Base-by-base conservation (phyloP, 2,329 filamentous ascomycete species). In the Scedosporium aurantiacum region DNA sequence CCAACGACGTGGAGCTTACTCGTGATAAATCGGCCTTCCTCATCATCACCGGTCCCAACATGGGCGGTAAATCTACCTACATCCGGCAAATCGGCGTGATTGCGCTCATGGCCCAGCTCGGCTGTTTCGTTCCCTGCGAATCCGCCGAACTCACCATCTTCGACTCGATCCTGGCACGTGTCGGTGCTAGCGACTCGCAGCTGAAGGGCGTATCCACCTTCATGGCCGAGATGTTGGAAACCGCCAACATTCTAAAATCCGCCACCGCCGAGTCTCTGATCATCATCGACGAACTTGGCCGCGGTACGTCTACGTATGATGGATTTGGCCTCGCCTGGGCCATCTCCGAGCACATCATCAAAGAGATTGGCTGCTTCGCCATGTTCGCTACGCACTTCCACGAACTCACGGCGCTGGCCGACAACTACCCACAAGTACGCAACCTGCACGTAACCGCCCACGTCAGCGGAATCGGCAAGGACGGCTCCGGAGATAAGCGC, bases 191-290 rank as follows among this genome's bases (percentile, higher is more conserved):
- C 67, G 95, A 99, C 75, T 96, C 90, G 5, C 94, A 97, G 73
- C 87, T 99, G 65, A 97, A 97, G 75, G 94, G 94, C 41, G 94
- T 99, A 1, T 96, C 91, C 3, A 99, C 94, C 0, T 99, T 99
- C 74, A 99, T 99, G 95, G 94, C 94, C 1, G 94, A 99, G 76
- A 99, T 99, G 94, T 83, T 99, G 23, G 94, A 99, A 73, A 99
- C 94, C 1, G 91, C 94, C 66, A 97, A 97, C 72, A 99, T 99
- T 66, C 86, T 99, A 70, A 97, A 97, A 76, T 95, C 91, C 0
- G 94, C 94, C 1, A 99, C 94, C 0, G 85, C 88, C 37, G 94
- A 99, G 71, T 96, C 91, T 4, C 82, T 99, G 60, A 97, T 99
- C 75, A 97, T 99, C 73, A 97, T 99, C 67, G 95, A 99, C 73